These are phyloP conservation scores for Crithidia acanthocephali DNA, from an alignment of 208 protist genomes.

Conservation along the genomic window DNA sequence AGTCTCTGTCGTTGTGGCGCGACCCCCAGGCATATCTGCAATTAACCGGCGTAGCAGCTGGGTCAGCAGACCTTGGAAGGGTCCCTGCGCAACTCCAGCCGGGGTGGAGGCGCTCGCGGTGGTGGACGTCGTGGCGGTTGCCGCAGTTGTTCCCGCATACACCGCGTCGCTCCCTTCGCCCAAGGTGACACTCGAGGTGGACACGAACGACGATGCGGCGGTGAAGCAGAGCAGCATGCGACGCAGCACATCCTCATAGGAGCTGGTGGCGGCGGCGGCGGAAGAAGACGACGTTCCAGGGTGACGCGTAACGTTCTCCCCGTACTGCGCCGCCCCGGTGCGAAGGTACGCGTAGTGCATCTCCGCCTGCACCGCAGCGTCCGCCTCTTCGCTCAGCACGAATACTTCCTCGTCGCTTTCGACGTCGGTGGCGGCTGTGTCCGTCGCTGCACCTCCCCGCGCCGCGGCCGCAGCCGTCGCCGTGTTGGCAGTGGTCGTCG, in stretches of 20 bases:
- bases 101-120: not conserved
- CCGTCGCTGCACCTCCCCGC: not conserved
- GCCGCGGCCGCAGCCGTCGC: not conserved
- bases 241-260: conserved; percentile 32
- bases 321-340: not conserved
- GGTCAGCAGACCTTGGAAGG: conserved; percentile 26
- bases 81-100: not conserved
- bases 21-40: not conserved
- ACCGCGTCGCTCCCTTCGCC: conserved; percentile 5
- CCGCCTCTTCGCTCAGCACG: conserved; percentile 27
- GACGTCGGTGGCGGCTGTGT: not conserved
- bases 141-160: not conserved
- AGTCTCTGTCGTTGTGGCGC: not conserved
- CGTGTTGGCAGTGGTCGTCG: not conserved
- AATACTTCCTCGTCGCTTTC: not conserved
- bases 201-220: conserved; percentile 23
- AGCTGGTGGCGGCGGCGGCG: not conserved
- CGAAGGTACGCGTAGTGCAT: conserved; percentile 32
- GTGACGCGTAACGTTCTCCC: not conserved
- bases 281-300: not conserved
- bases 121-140: not conserved
- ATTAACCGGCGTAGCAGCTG: conserved; percentile 22
- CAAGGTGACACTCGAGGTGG: conserved; percentile 1
- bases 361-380: conserved; percentile 35
- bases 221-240: conserved; percentile 35